Percentiles rank a stretch among this genome's conserved stretches.
These are phyloP conservation scores for Aurantiochytrium sp. DNA, from an alignment of 108 stramenopile species.

Conservation along the genomic window DNA sequence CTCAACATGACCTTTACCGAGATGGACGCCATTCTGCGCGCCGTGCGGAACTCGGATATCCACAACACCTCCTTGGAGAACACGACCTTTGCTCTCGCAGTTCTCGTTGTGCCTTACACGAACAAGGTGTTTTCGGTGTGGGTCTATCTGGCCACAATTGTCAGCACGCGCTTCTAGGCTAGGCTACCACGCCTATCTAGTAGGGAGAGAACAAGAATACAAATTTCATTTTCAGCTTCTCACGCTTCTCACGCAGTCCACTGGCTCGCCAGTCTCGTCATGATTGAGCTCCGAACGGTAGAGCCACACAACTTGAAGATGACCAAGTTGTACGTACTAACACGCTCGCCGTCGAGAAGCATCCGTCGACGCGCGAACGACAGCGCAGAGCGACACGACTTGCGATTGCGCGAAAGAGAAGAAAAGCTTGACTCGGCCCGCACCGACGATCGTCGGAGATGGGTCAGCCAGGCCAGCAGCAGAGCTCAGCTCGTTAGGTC, in stretches of 20 bases:
- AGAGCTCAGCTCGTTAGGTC: too few species aligned
- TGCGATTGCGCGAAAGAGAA: too few species aligned
- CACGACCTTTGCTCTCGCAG: conserved; percentile 52
- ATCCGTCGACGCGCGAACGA: too few species aligned
- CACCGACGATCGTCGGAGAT: too few species aligned
- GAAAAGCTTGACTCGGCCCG: too few species aligned
- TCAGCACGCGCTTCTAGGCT: background rate
- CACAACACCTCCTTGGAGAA: conserved; percentile 48
- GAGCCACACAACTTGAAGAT: too few species aligned
- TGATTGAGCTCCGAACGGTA: too few species aligned
- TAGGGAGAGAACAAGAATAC: background rate
- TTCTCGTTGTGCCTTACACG: conserved; percentile 43
- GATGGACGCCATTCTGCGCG: conserved; percentile 38
- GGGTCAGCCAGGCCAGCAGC: too few species aligned
- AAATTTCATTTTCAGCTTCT: background rate
- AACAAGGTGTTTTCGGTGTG: conserved; percentile 52
- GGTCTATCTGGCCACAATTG: conserved; percentile 51
- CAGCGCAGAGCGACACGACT: too few species aligned
- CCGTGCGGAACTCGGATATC: conserved; percentile 42
- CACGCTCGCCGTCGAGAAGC: too few species aligned
- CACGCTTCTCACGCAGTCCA: background rate
- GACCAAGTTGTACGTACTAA: too few species aligned
- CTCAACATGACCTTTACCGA: conserved; percentile 54
- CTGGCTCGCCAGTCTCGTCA: background rate
- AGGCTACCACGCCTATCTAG: too few species aligned